A percentile compares a stretch with the other conserved stretches of the same genome.
These are phyloP conservation scores for Tephrocybe sp. DNA, from an alignment of 768 basidiomycete species.

Conservation along the genomic window DNA sequence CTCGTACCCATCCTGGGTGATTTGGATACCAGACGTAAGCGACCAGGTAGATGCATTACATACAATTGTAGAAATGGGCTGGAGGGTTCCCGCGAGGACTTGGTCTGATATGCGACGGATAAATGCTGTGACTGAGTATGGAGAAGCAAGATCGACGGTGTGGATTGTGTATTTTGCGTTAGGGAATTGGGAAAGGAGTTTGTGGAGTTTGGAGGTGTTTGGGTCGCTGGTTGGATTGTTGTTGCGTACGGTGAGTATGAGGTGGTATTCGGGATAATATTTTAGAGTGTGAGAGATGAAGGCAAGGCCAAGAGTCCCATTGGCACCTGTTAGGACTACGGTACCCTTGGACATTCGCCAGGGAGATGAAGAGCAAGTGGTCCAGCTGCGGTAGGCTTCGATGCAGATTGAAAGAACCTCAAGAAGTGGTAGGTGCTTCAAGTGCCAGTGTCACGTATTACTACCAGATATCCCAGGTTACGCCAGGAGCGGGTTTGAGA, in stretches of 20 bases:
- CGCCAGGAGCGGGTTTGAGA: too few species aligned
- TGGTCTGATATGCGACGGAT: background rate
- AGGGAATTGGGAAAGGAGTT: background rate
- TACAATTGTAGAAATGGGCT: background rate
- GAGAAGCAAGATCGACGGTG: constrained; percentile 6
- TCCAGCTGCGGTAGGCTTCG: background rate
- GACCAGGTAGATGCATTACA: constrained; percentile 15
- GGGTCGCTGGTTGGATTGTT: background rate
- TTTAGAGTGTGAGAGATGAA: constrained; percentile 1
- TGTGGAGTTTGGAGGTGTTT: constrained; percentile 4
- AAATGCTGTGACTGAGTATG: background rate
- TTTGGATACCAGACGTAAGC: constrained; percentile 1
- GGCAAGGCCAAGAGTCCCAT: constrained; percentile 9
- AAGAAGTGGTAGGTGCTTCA: too few species aligned
- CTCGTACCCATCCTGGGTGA: constrained; percentile 4
- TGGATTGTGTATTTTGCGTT: background rate
- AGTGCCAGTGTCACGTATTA: too few species aligned
- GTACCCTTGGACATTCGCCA: constrained; percentile 10
- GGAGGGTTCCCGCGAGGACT: background rate
- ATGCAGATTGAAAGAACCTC: background rate
- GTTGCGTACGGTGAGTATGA: constrained; percentile 4
- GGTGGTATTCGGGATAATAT: background rate
- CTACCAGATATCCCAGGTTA: too few species aligned
- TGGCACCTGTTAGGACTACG: constrained; percentile 9
- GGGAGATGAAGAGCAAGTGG: too few species aligned